A percentile compares a stretch with the other conserved stretches of the same genome.
Conservation (phyloP, 257 asterid genomes). For the Solanum sejunctum region DNA sequence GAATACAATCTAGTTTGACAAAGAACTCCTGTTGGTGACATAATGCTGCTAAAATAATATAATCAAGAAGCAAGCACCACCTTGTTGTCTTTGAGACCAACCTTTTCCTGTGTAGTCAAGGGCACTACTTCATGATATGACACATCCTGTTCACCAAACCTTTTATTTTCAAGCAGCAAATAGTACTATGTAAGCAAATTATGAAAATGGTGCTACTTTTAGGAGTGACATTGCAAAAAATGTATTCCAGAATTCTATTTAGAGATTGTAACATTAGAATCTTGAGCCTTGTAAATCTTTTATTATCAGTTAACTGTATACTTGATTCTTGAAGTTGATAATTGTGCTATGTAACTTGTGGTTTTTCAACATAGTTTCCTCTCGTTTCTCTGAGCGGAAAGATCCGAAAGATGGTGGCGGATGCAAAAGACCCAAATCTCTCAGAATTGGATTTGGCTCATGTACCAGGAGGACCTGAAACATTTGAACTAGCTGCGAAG, state of each 20-base stretch:
- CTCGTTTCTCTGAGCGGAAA: constrained; percentile 57
- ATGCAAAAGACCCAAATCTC: constrained; percentile 29
- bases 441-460: constrained; percentile 33
- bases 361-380: constrained; percentile 37
- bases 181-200: neutral
- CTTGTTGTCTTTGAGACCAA: neutral
- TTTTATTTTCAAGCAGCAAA: neutral
- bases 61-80: neutral
- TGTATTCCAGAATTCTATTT: neutral
- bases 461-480: constrained; percentile 54
- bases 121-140: neutral
- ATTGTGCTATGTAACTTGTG: neutral
- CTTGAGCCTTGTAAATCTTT: neutral
- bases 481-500: constrained; percentile 60
- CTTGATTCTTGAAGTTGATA: neutral
- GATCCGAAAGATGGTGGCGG: constrained; percentile 46
- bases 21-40: neutral
- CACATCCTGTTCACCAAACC: neutral
- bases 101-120: neutral
- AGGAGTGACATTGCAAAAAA: neutral
- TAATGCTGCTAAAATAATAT: neutral
- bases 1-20: neutral
- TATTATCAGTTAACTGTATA: neutral
- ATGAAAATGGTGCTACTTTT: neutral
- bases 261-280: neutral